These are phyloP conservation scores for Panaeolus cyanescens DNA, from an alignment of 768 basidiomycete species.

Conservation along the genomic window DNA sequence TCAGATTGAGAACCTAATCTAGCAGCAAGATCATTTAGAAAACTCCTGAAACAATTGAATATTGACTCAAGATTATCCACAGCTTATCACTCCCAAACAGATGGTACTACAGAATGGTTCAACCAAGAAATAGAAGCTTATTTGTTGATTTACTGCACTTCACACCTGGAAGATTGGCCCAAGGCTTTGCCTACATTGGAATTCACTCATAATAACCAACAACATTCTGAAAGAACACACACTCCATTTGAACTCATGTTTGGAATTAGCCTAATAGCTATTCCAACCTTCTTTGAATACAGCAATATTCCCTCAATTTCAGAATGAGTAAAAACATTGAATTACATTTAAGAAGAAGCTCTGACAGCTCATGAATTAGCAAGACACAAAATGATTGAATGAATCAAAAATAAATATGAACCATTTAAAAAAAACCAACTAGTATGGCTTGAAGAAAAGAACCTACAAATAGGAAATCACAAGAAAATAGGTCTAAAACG, in stretches of 20 bases:
- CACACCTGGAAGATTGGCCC: no score
- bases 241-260: slow-evolving; percentile 24
- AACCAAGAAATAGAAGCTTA: no score
- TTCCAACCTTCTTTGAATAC: slow-evolving; percentile 9
- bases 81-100: slow-evolving; percentile 14
- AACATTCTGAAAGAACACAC: slow-evolving; percentile 10
- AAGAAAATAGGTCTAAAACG: slow-evolving; percentile 8
- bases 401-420: not conserved
- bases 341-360: no score
- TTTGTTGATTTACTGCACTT: no score
- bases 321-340: no score
- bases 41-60: slow-evolving; percentile 11
- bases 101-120: no score
- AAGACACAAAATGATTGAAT: not conserved
- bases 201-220: slow-evolving; percentile 18
- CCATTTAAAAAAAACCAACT: slow-evolving; percentile 7
- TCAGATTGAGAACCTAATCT: slow-evolving; percentile 20
- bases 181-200: slow-evolving; percentile 3
- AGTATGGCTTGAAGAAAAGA: not conserved
- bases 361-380: no score
- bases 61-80: slow-evolving; percentile 13
- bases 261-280: slow-evolving; percentile 5
- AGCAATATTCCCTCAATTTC: slow-evolving; percentile 11
- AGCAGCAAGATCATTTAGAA: slow-evolving; percentile 8
- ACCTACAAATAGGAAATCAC: not conserved